Conservation (phyloP, 2,329 filamentous ascomycete species). For the Neonectria sp. region DNA sequence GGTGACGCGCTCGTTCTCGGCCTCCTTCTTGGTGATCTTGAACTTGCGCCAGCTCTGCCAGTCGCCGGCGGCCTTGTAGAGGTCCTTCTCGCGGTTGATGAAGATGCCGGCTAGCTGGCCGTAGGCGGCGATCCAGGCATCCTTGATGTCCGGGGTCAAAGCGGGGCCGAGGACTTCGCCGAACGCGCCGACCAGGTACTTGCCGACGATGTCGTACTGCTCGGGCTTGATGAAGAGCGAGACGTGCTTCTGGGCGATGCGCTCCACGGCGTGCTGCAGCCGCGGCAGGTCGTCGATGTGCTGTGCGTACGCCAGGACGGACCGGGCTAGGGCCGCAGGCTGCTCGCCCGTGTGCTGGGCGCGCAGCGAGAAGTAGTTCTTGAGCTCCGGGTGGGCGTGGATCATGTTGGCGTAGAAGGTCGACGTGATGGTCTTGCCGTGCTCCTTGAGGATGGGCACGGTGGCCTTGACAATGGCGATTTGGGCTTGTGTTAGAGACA, state of each 20-base stretch:
- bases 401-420: slow-evolving; percentile 82
- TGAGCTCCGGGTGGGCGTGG: slow-evolving; percentile 73
- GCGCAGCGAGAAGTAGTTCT: slow-evolving; percentile 79
- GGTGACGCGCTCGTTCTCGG: slow-evolving; percentile 73
- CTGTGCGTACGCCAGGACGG: slow-evolving; percentile 80
- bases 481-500: slow-evolving; percentile 74
- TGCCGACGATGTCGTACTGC: slow-evolving; percentile 80
- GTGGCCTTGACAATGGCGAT: slow-evolving; percentile 83
- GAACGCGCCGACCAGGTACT: slow-evolving; percentile 78
- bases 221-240: slow-evolving; percentile 78
- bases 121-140: slow-evolving; percentile 82
- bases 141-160: slow-evolving; percentile 75
- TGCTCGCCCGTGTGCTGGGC: slow-evolving; percentile 80
- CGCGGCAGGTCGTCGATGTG: slow-evolving; percentile 79
- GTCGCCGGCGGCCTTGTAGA: slow-evolving; percentile 68
- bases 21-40: slow-evolving; percentile 71
- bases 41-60: slow-evolving; percentile 68
- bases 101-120: slow-evolving; percentile 79
- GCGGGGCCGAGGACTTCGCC: slow-evolving; percentile 76
- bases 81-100: slow-evolving; percentile 73
- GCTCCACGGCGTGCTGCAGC: slow-evolving; percentile 71
- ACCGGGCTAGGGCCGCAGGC: slow-evolving; percentile 76
- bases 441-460: slow-evolving; percentile 77
- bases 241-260: slow-evolving; percentile 84
- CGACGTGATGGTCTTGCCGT: slow-evolving; percentile 79